These are phyloP conservation scores for Trichosanthes cucumerina DNA, from an alignment of 306 rosid genomes.

Conservation along the genomic window DNA sequence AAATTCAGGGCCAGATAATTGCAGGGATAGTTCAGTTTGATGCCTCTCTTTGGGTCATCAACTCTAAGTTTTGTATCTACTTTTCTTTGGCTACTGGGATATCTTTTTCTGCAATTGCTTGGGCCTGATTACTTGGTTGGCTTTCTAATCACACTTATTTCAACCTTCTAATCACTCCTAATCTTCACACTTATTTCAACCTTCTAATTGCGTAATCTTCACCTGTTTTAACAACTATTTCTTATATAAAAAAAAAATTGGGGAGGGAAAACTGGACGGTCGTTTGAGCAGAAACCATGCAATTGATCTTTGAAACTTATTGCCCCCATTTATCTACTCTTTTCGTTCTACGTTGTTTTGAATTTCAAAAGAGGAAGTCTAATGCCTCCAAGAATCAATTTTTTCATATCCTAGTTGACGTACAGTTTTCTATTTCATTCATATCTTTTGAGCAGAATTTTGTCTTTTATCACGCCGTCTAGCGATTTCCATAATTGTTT, in stretches of 20 bases:
- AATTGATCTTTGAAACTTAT: background rate
- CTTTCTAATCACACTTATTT: background rate
- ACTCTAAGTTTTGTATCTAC: background rate
- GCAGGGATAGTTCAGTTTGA: background rate
- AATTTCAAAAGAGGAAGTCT: background rate
- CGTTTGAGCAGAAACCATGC: background rate
- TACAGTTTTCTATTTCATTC: background rate
- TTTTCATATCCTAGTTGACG: background rate
- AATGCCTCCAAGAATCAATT: background rate
- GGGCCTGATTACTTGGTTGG: background rate
- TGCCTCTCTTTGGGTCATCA: background rate
- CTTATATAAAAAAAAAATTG: background rate
- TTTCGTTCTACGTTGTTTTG: background rate
- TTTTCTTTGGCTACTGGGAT: background rate
- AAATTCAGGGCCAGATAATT: background rate
- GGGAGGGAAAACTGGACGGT: background rate
- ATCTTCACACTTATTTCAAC: background rate
- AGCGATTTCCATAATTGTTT: background rate
- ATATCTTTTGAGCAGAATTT: background rate
- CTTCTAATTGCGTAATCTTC: background rate
- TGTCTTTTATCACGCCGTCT: background rate
- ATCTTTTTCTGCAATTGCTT: background rate
- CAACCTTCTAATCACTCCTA: background rate
- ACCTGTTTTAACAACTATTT: background rate
- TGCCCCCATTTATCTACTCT: background rate